Conservation (phyloP, 1,284 basidiomycete species). For the Gomphus bonarii region DNA sequence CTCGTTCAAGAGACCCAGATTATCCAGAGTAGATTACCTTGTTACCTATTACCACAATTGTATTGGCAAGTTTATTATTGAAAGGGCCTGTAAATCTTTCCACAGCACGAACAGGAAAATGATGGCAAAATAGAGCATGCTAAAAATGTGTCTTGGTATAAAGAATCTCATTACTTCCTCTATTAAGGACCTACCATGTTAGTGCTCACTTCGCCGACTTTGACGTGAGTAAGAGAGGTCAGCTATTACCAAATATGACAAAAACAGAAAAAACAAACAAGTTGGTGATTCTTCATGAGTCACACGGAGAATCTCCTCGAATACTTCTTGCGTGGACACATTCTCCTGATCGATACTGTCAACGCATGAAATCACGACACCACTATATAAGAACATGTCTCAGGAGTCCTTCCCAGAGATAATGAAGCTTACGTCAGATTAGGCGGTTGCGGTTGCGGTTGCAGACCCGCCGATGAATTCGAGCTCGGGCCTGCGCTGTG, state of each 20-base stretch:
- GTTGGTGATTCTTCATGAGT: constrained; percentile 14
- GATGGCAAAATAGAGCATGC: constrained; percentile 8
- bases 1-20: background rate
- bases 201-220: background rate
- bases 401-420: too few relatives aligned
- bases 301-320: constrained; percentile 13
- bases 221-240: too few relatives aligned
- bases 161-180: background rate
- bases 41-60: constrained; percentile 19
- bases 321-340: constrained; percentile 13
- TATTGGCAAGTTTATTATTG: constrained; percentile 20
- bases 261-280: constrained; percentile 15
- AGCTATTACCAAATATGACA: background rate
- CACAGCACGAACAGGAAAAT: constrained; percentile 11
- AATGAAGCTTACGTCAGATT: background rate
- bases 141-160: background rate
- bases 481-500: too few relatives aligned
- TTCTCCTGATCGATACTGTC: constrained; percentile 14
- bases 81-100: constrained; percentile 22
- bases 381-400: too few relatives aligned
- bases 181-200: background rate
- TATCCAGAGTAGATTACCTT: background rate
- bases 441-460: too few relatives aligned
- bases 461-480: too few relatives aligned
- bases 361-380: constrained; percentile 14